Percentiles rank a stretch among this genome's conserved stretches.
Conservation (phyloP, 192 early-diverging fungal species). For the Backusella macrospora region DNA sequence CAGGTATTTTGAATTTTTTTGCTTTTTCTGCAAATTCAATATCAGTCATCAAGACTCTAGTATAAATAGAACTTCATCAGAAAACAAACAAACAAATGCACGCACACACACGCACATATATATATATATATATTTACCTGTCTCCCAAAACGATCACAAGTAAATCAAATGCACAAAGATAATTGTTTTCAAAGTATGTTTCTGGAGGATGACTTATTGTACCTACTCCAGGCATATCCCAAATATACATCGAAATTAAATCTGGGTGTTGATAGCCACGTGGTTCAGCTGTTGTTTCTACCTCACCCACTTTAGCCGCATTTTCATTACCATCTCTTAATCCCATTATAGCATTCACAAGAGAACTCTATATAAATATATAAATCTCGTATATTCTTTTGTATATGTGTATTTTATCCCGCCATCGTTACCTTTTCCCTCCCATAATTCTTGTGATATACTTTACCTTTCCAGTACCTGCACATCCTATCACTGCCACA, state of each 20-base stretch:
- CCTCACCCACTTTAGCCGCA: constrained; percentile 38
- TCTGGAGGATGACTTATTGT: constrained; percentile 37
- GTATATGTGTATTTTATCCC: neutral
- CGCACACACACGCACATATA: too few relatives aligned
- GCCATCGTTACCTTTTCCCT: too few relatives aligned
- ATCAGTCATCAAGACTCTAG: constrained; percentile 19
- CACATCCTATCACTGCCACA: constrained; percentile 37
- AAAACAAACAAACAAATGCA: too few relatives aligned
- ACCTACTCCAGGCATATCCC: constrained; percentile 44
- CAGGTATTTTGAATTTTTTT: constrained; percentile 28
- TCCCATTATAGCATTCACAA: constrained; percentile 45
- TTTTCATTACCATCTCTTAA: constrained; percentile 24
- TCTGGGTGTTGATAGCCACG: constrained; percentile 38
- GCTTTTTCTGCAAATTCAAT: constrained; percentile 30
- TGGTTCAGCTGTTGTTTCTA: constrained; percentile 37
- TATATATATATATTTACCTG: too few relatives aligned
- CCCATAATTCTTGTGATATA: neutral
- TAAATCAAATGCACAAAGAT: constrained; percentile 43
- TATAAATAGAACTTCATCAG: too few relatives aligned
- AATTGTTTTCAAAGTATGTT: constrained; percentile 47
- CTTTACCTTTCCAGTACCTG: constrained; percentile 44
- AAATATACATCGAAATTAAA: constrained; percentile 38
- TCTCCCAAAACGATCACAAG: constrained; percentile 39
- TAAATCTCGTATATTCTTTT: neutral
- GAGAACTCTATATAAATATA: constrained; percentile 28